Percentiles rank a stretch among this genome's conserved stretches.
Conservation (phyloP, 306 rosid genomes). For the Dalbergia cochinchinensis region DNA sequence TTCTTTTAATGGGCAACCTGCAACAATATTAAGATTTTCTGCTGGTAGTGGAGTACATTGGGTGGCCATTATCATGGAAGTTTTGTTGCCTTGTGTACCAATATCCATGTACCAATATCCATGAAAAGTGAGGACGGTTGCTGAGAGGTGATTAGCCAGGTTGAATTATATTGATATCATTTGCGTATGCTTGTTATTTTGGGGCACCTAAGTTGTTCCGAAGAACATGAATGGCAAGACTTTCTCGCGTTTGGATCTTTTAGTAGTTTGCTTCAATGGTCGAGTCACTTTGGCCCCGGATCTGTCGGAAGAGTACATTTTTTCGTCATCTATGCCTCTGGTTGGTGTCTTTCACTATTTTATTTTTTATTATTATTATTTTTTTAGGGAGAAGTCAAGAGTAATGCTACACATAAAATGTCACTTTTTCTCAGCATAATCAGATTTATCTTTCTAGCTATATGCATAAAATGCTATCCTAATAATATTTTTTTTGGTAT, state of each 20-base stretch:
- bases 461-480: not conserved
- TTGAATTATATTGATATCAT: slow-evolving; percentile 46
- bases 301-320: slow-evolving; percentile 38
- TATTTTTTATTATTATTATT: not conserved
- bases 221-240: slow-evolving; percentile 44
- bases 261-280: slow-evolving; percentile 46
- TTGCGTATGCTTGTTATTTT: slow-evolving; percentile 48
- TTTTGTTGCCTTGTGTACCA: slow-evolving; percentile 51
- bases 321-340: slow-evolving; percentile 36
- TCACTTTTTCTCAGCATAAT: not conserved
- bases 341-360: slow-evolving; percentile 33
- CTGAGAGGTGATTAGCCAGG: slow-evolving; percentile 55
- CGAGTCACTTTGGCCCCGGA: slow-evolving; percentile 26
- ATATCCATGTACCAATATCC: slow-evolving; percentile 53
- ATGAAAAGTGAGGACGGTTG: slow-evolving; percentile 50
- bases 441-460: slow-evolving; percentile 34
- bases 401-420: slow-evolving; percentile 13
- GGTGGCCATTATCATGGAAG: slow-evolving; percentile 48
- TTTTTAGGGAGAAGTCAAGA: slow-evolving; percentile 31
- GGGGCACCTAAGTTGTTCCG: slow-evolving; percentile 51
- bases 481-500: not conserved
- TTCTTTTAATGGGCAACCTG: slow-evolving; percentile 47
- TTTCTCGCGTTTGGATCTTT: slow-evolving; percentile 45
- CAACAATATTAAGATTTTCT: slow-evolving; percentile 50
- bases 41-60: slow-evolving; percentile 54